A percentile compares a stretch with the other conserved stretches of the same genome.
Evolutionary conservation across 331 rosid species (phyloP).

Genomic region (Stylosanthes scabra): DNA sequence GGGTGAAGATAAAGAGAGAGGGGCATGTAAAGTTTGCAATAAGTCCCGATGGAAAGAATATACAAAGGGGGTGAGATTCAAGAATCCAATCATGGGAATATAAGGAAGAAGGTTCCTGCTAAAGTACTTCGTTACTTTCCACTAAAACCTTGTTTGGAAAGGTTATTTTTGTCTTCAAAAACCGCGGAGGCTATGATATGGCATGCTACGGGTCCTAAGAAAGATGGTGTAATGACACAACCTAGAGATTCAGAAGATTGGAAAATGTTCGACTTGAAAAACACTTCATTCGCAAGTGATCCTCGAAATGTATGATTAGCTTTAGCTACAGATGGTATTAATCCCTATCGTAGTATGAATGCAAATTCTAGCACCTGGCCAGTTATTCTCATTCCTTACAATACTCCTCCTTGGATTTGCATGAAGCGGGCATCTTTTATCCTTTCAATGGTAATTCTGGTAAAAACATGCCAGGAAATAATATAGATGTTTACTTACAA

Average conservation of each 20-base stretch:
- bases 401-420: not conserved
- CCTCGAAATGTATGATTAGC: not conserved
- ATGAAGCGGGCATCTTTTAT: not conserved
- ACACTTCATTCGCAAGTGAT: not conserved
- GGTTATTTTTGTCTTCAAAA: too few relatives aligned
- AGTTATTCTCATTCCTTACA: not conserved
- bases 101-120: not conserved
- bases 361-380: not conserved
- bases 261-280: not conserved
- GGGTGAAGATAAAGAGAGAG: not conserved
- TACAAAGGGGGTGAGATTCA: not conserved
- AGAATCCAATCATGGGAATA: not conserved
- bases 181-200: not conserved
- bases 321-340: not conserved
- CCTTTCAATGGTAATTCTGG: not conserved
- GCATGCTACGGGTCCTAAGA: not conserved
- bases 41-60: not conserved
- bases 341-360: not conserved
- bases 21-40: not conserved
- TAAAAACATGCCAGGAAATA: too few relatives aligned
- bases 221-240: not conserved
- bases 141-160: too few relatives aligned
- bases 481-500: too few relatives aligned
- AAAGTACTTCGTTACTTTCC: not conserved
- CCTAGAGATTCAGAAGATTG: not conserved